Percentiles rank a stretch among this genome's conserved stretches.
phyloP scores from a whole-genome alignment of 2,329 filamentous ascomycete species.

The Dryadomyces sulphureus region DNA sequence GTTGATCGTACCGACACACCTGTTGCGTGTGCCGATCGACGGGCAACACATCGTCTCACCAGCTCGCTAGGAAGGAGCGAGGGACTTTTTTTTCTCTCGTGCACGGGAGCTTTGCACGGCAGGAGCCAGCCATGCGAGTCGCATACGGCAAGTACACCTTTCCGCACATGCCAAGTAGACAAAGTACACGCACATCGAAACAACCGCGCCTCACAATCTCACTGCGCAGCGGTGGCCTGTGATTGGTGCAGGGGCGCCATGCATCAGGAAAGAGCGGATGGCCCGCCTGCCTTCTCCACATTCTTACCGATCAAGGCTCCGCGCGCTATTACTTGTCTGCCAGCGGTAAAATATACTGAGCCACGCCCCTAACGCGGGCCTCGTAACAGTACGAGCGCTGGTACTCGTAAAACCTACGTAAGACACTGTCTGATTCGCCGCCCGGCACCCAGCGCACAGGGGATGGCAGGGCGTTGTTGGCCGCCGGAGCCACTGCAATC shows the following conservation, averaged over 20 bases:
- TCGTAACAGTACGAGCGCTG: not conserved
- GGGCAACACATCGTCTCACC: too few relatives aligned
- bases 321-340: not conserved
- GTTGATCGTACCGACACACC: too few relatives aligned
- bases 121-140: too few relatives aligned
- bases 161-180: not conserved
- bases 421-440: not conserved
- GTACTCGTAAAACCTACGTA: not conserved
- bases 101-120: too few relatives aligned
- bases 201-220: not conserved
- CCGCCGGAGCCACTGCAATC: not conserved
- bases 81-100: too few relatives aligned
- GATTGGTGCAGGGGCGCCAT: not conserved
- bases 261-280: not conserved
- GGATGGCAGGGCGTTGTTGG: too few relatives aligned
- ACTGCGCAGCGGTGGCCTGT: not conserved
- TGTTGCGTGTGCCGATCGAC: too few relatives aligned
- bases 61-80: too few relatives aligned
- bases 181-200: not conserved
- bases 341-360: too few relatives aligned
- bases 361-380: too few relatives aligned
- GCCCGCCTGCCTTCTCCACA: not conserved
- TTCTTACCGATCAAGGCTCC: not conserved
- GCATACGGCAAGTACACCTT: too few relatives aligned
- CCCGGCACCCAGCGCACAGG: not conserved